Base-by-base conservation (phyloP, 2,329 filamentous ascomycete species). In the Trichoderma sp. region DNA sequence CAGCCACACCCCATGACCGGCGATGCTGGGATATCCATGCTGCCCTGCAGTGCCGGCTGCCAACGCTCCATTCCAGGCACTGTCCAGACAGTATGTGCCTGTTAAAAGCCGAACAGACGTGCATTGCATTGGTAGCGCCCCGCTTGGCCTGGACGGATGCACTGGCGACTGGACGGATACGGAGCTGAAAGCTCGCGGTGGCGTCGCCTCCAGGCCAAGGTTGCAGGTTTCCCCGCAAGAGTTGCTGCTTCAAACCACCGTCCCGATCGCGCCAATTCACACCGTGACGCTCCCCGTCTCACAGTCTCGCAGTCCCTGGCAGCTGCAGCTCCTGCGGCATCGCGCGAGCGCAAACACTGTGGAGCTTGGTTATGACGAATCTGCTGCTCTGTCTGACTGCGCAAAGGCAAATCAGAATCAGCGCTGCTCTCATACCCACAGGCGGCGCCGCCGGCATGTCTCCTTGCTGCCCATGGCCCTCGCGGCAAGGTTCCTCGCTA, bases 401-500 rank as follows among this genome's bases (percentile, higher is more conserved):
- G 13, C 33, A n/a, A 14, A 56, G 55, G 24, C 65, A 53, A 68
- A 68, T 61, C 65, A 68, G 65, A 68, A 68, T 61, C 65, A 68
- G 65, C 57, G 66, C 58, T 55, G 68, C 31, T 29, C 40, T 62
- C 40, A 40, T 53, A 60, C 55, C 64, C 64, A 67, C 64, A 67
- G 57, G 64, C 68, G 63, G 62, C 57, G 68, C 43, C 62, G 63
- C 56, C 68, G 68, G 68, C 55, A 70, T 70, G 57, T 57, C 58
- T 68, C 56, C 68, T 66, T 66, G 63, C 63, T 66, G 31, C 49
- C 49, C 40, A 53, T 59, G 43, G 68, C 68, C 61, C 55, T 66
- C 68, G 68, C 53, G 31, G 40, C 53, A 76, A 43, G 59, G 75
- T 77, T 71, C 71, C 74, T 75, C 70, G 59, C 68, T 74, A 65